These are phyloP conservation scores for Colletotrichum horii DNA, from an alignment of 2,329 filamentous ascomycete species.

Conservation along the genomic window DNA sequence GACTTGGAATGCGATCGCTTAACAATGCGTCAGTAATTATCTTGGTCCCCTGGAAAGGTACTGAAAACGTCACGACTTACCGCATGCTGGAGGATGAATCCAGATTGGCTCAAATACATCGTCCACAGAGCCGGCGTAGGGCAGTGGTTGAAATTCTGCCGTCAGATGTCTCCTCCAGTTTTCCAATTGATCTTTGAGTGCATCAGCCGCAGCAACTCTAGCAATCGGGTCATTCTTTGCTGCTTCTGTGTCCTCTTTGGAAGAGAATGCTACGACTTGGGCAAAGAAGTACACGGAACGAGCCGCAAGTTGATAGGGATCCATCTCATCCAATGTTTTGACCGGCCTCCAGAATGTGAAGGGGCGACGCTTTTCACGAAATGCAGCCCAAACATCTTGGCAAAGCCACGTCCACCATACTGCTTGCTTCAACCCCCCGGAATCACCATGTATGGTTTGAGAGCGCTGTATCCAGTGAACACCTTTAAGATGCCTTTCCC, in stretches of 20 bases:
- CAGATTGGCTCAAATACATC: slow-evolving; percentile 21
- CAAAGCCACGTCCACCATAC: slow-evolving; percentile 72
- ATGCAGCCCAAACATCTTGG: slow-evolving; percentile 70
- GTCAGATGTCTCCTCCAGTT: slow-evolving; percentile 54
- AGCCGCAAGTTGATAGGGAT: slow-evolving; percentile 57
- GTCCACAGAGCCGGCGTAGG: slow-evolving; percentile 21
- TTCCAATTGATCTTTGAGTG: slow-evolving; percentile 51
- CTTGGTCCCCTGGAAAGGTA: neutral
- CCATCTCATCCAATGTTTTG: slow-evolving; percentile 50
- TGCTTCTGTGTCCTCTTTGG: slow-evolving; percentile 33
- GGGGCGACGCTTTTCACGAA: slow-evolving; percentile 59
- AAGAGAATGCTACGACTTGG: slow-evolving; percentile 63
- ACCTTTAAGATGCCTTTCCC: slow-evolving; percentile 68
- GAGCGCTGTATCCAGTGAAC: slow-evolving; percentile 71
- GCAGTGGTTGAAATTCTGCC: slow-evolving; percentile 47
- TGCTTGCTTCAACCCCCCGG: slow-evolving; percentile 58
- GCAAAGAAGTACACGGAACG: slow-evolving; percentile 60
- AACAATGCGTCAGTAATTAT: neutral
- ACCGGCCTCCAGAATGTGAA: slow-evolving; percentile 65
- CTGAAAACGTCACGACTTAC: neutral
- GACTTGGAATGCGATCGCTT: slow-evolving; percentile 24
- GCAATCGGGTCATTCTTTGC: slow-evolving; percentile 37
- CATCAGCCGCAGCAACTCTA: slow-evolving; percentile 50
- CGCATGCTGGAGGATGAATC: slow-evolving; percentile 24
- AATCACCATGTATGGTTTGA: slow-evolving; percentile 65